A percentile compares a stretch with the other conserved stretches of the same genome.
Evolutionary conservation across 371 early-diverging fungal species (phyloP).

Genomic region (Haplosporangium sp.): DNA sequence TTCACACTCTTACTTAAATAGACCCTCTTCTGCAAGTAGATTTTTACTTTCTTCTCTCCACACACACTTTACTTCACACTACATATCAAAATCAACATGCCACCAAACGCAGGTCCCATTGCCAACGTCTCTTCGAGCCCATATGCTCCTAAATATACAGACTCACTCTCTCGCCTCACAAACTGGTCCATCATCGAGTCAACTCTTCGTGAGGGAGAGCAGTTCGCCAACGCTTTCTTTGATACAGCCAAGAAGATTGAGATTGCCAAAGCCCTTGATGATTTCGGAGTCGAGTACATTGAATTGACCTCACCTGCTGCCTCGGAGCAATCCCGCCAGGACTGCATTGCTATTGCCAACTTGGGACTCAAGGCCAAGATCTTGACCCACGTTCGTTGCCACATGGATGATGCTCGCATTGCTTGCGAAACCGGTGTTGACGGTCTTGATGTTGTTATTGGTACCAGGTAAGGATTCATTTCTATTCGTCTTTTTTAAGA

Average conservation of each 20-base stretch:
- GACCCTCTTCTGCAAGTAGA: not conserved
- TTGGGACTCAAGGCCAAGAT: conserved; percentile 97
- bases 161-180: conserved; percentile 85
- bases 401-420: conserved; percentile 96
- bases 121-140: conserved; percentile 58
- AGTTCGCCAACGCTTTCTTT: conserved; percentile 98
- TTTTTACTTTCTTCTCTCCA: not conserved
- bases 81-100: conserved; percentile 18
- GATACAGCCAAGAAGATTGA: conserved; percentile 95
- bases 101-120: conserved; percentile 53
- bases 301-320: conserved; percentile 97
- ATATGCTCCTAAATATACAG: conserved; percentile 72
- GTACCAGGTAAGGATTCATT: conserved; percentile 73
- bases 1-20: no score
- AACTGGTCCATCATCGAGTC: conserved; percentile 97
- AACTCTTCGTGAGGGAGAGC: conserved; percentile 97
- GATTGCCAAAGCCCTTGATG: conserved; percentile 96
- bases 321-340: conserved; percentile 91
- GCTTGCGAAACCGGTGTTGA: conserved; percentile 97
- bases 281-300: conserved; percentile 96
- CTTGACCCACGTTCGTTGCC: conserved; percentile 95
- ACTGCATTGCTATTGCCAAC: conserved; percentile 90
- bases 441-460: conserved; percentile 96
- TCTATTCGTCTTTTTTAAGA: not conserved
- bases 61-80: not conserved